Base-by-base conservation (phyloP, 352 stramenopile species). In the Nothophytophthora sp. region DNA sequence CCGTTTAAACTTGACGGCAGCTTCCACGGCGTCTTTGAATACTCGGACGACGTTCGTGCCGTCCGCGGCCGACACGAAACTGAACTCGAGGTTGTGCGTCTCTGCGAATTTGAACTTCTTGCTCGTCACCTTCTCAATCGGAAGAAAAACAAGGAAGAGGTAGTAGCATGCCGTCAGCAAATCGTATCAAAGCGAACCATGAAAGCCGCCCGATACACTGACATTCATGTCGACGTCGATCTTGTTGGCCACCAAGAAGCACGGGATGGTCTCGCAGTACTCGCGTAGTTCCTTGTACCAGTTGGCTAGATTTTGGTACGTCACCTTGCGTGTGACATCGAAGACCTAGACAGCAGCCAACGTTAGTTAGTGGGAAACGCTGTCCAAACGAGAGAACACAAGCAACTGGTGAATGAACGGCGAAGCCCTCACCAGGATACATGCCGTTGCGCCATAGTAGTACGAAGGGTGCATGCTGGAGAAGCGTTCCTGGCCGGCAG, bases 101-200 rank as follows among this genome's bases (percentile, higher is more conserved):
- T 88, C 78, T 29, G 93, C 88, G 57, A 99, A 99, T 68, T 97
- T 97, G 63, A 98, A 98, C 56, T 95, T 94, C 69, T 99, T 98
- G 60, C 63, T 95, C 9, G 95, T 99, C n/a, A 98, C 92, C 87
- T 96, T 55, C 1, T 11, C 5, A n/a, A n/a, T n/a, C n/a, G n/a
- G n/a, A n/a, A 34, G 1, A 39, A 5, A 39, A 5, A n/a, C n/a
- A n/a, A n/a, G n/a, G n/a, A n/a, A n/a, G n/a, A n/a, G n/a, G n/a
- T n/a, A n/a, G n/a, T 38, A 5, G 4, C 4, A 37, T 16, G 10
- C 15, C 33, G 20, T 38, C 11, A 13, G 32, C 15, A 23, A 12
- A 12, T 20, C 28, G 6, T 32, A 45, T 32, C 15, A 6, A 15
- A n/a, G n/a, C 15, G 6, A 22, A 25, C n/a, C 5, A 37, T 20